Percentiles rank a stretch among this genome's conserved stretches.
phyloP scores from a whole-genome alignment of 2,329 filamentous ascomycete genomes.

The Cylindrodendrum hubeiense region DNA sequence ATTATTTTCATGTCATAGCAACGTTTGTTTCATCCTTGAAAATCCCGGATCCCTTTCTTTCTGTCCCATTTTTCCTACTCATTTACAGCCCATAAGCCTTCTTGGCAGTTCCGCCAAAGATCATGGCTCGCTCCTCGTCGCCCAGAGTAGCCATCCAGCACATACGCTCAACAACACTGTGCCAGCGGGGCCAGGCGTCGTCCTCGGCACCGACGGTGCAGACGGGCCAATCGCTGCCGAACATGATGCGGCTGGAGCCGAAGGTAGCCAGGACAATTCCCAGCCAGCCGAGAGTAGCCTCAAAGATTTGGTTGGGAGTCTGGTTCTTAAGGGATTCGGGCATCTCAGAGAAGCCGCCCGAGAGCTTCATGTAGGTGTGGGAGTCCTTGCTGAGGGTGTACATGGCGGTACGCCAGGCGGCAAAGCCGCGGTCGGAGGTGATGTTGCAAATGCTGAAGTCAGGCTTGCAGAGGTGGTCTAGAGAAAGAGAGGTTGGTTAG shows the following conservation, averaged over 20 bases:
- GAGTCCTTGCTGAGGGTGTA: slow-evolving; percentile 73
- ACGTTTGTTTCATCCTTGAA: slow-evolving; percentile 1
- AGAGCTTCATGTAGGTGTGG: slow-evolving; percentile 91
- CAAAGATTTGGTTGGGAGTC: slow-evolving; percentile 69
- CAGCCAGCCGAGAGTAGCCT: slow-evolving; percentile 77
- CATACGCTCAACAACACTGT: slow-evolving; percentile 74
- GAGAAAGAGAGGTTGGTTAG: slow-evolving; percentile 18
- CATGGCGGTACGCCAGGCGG: slow-evolving; percentile 78
- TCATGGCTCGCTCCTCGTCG: slow-evolving; percentile 70
- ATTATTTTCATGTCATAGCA: slow-evolving; percentile 4
- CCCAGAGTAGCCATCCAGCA: slow-evolving; percentile 72
- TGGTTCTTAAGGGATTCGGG: slow-evolving; percentile 64
- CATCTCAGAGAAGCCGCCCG: slow-evolving; percentile 86
- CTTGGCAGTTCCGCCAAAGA: slow-evolving; percentile 81
- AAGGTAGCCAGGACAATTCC: slow-evolving; percentile 80
- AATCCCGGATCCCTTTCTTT: neutral
- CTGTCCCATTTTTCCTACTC: neutral
- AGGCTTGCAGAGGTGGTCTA: slow-evolving; percentile 93
- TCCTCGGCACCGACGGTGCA: slow-evolving; percentile 74
- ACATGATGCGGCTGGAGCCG: slow-evolving; percentile 81
- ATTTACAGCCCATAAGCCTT: slow-evolving; percentile 73
- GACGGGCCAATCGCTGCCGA: slow-evolving; percentile 94
- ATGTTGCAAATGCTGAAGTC: slow-evolving; percentile 74
- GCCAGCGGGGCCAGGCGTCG: slow-evolving; percentile 83
- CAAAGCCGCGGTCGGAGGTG: slow-evolving; percentile 68